Base-by-base conservation (phyloP, 1,284 basidiomycete species). In the Ganoderma boninense region DNA sequence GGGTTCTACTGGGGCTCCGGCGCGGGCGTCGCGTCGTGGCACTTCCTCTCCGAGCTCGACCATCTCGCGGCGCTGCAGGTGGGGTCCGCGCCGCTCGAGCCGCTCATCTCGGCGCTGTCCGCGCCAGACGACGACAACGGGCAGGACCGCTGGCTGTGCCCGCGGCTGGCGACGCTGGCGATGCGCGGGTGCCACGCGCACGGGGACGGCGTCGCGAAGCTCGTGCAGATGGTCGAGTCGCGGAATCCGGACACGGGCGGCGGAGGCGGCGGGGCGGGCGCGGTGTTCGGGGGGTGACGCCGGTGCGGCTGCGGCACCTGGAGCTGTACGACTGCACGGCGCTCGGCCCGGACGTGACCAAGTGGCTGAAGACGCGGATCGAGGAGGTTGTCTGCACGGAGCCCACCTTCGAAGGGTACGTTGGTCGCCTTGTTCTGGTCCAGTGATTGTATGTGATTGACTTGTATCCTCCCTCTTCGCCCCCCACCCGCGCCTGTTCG, bases 211-310 rank as follows among this genome's bases (percentile, higher is more conserved):
- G 85, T 91, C 29, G 81, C 83, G 54, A 90, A 90, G 78, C 84
- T 93, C 13, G 90, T 93, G 35, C 86, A 88, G 76, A 85, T 92
- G 81, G 85, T 93, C 44, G 90, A 92, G 59, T 85, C 86, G 65
- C 84, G 92, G 59, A 93, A 93, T 77, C 92, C 92, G 0, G 85
- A 86, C 75, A 65, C 74, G 72, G 78, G 63, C 35, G 78, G 63
- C n/a, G 56, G 57, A 52, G 63, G 38, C 44, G 64, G 64, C 64
- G 64, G 44, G 57, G 69, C 42, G 38, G 82, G 80, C 0, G 44
- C 64, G 63, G 42, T 69, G 38, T 70, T 74, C 16, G 69, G 74
- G 4, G 67, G 23, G 83, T 86, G n/a, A 76, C 81, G 13, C 87
- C 87, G 1, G 81, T 81, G 67, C 83, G 85, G 75, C 78, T 93